A percentile compares a stretch with the other conserved stretches of the same genome.
Evolutionary conservation across 257 asterid genomes (phyloP).

Genomic region (Forsythia suspensa): DNA sequence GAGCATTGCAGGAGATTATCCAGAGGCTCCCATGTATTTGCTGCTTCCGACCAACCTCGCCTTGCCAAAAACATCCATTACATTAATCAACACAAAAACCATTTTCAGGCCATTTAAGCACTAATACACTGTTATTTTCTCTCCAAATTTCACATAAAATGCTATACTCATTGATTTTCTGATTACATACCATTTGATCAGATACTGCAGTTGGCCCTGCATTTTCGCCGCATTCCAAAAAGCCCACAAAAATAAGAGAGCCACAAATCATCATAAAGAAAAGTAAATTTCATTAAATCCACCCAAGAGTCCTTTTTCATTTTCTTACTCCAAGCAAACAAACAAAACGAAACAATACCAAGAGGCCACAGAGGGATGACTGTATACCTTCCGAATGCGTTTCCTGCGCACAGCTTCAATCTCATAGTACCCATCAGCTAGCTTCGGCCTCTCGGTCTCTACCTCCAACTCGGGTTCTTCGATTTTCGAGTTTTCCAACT

Average conservation of each 20-base stretch:
- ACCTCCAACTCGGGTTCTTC: slow-evolving; percentile 15
- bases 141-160: not conserved
- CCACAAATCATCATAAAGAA: slow-evolving; percentile 22
- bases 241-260: slow-evolving; percentile 25
- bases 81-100: slow-evolving; percentile 20
- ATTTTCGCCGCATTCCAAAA: slow-evolving; percentile 41
- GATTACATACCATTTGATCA: slow-evolving; percentile 70
- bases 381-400: slow-evolving; percentile 31
- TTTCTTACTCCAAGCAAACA: no score
- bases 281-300: not conserved
- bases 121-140: not conserved
- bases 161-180: not conserved
- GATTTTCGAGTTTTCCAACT: not conserved
- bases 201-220: slow-evolving; percentile 82
- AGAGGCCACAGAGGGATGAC: no score
- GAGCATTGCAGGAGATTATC: slow-evolving; percentile 61
- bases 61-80: slow-evolving; percentile 39
- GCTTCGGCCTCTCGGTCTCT: slow-evolving; percentile 28
- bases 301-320: not conserved
- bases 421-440: slow-evolving; percentile 41
- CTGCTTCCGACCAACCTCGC: slow-evolving; percentile 94
- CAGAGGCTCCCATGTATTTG: slow-evolving; percentile 92
- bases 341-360: not conserved
- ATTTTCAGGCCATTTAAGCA: slow-evolving; percentile 5
- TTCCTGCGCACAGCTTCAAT: slow-evolving; percentile 39